A percentile compares a stretch with the other conserved stretches of the same genome.
Evolutionary conservation across 1,139 yeast genomes (phyloP).

Genomic region (Candida sanyaensis): DNA sequence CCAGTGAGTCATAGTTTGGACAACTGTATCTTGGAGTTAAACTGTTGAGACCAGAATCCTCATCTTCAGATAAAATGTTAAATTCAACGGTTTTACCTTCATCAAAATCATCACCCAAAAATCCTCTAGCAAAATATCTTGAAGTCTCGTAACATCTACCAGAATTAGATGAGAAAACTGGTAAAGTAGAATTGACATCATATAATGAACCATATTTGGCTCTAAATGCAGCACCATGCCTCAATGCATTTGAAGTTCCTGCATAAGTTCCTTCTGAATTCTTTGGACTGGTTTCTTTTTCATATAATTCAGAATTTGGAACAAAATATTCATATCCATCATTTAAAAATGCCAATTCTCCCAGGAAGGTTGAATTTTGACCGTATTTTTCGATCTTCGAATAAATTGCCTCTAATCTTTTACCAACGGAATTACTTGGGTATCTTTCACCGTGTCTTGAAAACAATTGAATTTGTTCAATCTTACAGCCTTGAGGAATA

Average conservation of each 20-base stretch:
- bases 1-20: slow-evolving; percentile 21
- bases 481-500: slow-evolving; percentile 51
- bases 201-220: slow-evolving; percentile 32
- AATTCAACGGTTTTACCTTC: slow-evolving; percentile 22
- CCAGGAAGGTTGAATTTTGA: slow-evolving; percentile 26
- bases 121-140: slow-evolving; percentile 35
- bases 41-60: slow-evolving; percentile 36
- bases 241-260: slow-evolving; percentile 34
- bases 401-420: slow-evolving; percentile 18
- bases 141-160: slow-evolving; percentile 32
- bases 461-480: slow-evolving; percentile 66
- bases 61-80: slow-evolving; percentile 28
- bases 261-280: slow-evolving; percentile 30
- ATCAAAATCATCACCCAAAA: slow-evolving; percentile 27
- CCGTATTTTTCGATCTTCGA: slow-evolving; percentile 21
- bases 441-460: slow-evolving; percentile 78
- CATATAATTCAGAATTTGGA: slow-evolving; percentile 24
- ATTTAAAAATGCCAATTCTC: slow-evolving; percentile 33
- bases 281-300: slow-evolving; percentile 29
- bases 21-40: slow-evolving; percentile 32
- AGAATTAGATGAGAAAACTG: slow-evolving; percentile 36
- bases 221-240: slow-evolving; percentile 37
- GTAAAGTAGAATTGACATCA: slow-evolving; percentile 20
- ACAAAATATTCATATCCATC: slow-evolving; percentile 34
- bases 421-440: slow-evolving; percentile 43